Evolutionary conservation across 2,329 filamentous ascomycete genomes (phyloP), one percentile per base, ranked within the genome.

Genomic region (Parastagonospora nodorum): DNA sequence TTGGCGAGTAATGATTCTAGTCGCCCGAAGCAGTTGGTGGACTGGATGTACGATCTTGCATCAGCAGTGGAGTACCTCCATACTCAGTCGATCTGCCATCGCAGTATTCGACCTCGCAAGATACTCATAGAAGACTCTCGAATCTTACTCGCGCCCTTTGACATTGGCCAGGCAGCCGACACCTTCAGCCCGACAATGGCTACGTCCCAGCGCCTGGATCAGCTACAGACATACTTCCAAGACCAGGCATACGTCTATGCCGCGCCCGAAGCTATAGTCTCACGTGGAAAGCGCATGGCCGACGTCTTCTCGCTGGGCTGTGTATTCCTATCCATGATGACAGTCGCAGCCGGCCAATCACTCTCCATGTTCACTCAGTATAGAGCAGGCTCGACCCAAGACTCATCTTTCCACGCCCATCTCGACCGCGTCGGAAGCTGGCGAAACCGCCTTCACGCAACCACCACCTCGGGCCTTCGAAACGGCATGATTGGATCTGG

Each of bases 221-320:
- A 70, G 32, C 39, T 69, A 6, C 54, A 64, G 11, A 57, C 60
- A 2, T 70, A 72, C 42, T 67, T 69, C 38, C 64, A 68, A 36
- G 71, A 68, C 32, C 70, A 72, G 42, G 58, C 59, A 3, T 75
- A 74, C 47, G 61, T 74, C 8, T 76, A 74, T 38, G 71, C 71
- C 0, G 71, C 74, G 2, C 74, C 74, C 0, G 74, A 76, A 50
- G 64, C 68, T 2, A 62, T 74, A n/a, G 55, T 67, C 0, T 68
- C 71, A 1, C 69, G 70, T 10, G 72, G 66, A 0, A 73, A 73
- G 46, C 63, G 70, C 9, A 67, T 70, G 43, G 70, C 72, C 1
- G 74, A 76, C 40, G 68, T 74, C 3, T 76, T 75, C 51, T 71
- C 71, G 0, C 48, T 76, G 1, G 74, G 73, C n/a, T 74, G 72